Conservation (phyloP, 148 eudicot genomes). For the Mesembryanthemum crystallinum region DNA sequence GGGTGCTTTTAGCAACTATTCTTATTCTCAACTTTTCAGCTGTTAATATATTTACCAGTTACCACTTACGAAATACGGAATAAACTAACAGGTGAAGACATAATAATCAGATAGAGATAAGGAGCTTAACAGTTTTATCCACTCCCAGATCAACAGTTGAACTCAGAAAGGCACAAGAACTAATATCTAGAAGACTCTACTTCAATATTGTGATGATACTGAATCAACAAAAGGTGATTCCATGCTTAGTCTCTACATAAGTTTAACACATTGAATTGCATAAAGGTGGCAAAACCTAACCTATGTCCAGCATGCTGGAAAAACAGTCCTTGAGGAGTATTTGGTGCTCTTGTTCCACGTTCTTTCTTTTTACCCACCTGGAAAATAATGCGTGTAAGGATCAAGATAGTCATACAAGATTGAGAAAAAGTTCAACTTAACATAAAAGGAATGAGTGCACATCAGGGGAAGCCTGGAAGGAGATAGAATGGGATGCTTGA, state of each 20-base stretch:
- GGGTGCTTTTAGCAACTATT: too few relatives aligned
- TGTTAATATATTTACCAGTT: too few relatives aligned
- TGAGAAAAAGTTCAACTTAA: not conserved
- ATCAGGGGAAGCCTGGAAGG: not conserved
- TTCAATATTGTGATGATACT: not conserved
- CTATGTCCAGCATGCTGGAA: constrained; percentile 96
- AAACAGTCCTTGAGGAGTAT: constrained; percentile 72
- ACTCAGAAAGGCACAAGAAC: not conserved
- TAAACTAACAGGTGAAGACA: too few relatives aligned
- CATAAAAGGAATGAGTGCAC: not conserved
- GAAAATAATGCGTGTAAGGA: constrained; percentile 11
- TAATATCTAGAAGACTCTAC: not conserved
- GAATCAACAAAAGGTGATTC: not conserved
- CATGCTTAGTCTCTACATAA: not conserved
- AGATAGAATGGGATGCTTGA: not conserved
- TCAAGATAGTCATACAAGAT: not conserved
- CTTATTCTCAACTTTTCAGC: too few relatives aligned
- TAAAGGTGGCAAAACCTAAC: constrained; percentile 34
- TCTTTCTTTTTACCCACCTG: constrained; percentile 75
- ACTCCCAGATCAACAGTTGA: not conserved
- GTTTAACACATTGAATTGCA: not conserved
- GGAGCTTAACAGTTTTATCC: not conserved
- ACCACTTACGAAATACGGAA: too few relatives aligned
- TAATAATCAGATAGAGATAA: not conserved
- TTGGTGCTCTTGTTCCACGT: constrained; percentile 37